These are phyloP conservation scores for Eimeria praecox DNA, from an alignment of 169 alveolate genomes.

Conservation along the genomic window DNA sequence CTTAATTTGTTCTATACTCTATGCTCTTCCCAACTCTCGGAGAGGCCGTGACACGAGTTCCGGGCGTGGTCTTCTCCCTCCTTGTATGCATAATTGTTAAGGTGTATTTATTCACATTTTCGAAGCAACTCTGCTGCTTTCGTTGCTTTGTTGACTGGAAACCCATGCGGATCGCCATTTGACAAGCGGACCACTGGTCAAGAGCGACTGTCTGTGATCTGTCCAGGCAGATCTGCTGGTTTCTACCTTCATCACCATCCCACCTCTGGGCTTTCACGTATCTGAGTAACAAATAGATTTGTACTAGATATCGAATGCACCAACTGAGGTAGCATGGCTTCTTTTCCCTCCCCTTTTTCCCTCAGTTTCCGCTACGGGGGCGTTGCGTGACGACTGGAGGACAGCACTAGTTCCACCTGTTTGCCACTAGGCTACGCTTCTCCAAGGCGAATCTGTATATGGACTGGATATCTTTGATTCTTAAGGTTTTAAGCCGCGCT, in stretches of 20 bases:
- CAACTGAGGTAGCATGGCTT: background rate
- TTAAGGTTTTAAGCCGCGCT: background rate
- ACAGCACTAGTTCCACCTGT: background rate
- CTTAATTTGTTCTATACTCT: too few species aligned
- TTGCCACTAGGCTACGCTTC: background rate
- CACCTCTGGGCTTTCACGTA: background rate
- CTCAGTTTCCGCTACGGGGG: background rate
- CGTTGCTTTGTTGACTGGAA: too few species aligned
- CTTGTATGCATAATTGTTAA: too few species aligned
- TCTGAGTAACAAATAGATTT: background rate
- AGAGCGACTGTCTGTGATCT: background rate
- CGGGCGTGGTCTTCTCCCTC: too few species aligned
- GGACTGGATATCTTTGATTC: too few species aligned
- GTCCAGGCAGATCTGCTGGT: background rate
- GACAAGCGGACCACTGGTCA: background rate
- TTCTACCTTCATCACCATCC: background rate
- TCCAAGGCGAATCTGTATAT: background rate
- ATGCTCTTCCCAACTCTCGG: background rate
- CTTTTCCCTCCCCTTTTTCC: background rate
- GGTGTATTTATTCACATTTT: too few species aligned
- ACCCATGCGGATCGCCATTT: too few species aligned
- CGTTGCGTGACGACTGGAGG: background rate
- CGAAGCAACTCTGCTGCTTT: too few species aligned
- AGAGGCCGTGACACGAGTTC: too few species aligned
- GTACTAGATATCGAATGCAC: background rate